Conservation (phyloP, 1,139 yeast genomes). For the Debaryomyces subglobosus region DNA sequence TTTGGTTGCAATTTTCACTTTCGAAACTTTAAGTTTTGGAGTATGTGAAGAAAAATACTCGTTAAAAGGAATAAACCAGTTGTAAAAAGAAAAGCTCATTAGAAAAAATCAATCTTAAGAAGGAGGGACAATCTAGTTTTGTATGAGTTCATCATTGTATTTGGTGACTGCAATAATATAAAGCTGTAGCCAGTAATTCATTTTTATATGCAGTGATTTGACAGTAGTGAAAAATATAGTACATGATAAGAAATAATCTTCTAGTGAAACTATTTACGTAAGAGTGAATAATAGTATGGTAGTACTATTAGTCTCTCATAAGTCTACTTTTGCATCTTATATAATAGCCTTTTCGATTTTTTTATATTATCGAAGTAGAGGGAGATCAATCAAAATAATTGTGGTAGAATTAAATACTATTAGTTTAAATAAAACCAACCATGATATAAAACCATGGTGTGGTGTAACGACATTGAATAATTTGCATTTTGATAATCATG, state of each 20-base stretch:
- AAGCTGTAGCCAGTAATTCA: background rate
- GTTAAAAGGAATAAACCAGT: background rate
- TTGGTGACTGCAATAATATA: no score
- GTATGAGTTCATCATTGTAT: no score
- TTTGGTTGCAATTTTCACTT: constrained; percentile 1
- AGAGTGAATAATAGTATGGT: constrained; percentile 3
- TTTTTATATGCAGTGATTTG: background rate
- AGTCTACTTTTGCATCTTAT: constrained; percentile 4
- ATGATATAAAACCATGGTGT: constrained; percentile 27
- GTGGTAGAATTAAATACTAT: constrained; percentile 5
- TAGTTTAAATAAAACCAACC: constrained; percentile 6
- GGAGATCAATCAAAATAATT: constrained; percentile 3
- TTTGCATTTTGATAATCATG: constrained; percentile 12
- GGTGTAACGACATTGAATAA: constrained; percentile 24
- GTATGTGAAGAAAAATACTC: background rate
- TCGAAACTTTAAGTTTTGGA: background rate
- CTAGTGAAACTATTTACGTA: background rate
- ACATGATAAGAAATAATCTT: background rate
- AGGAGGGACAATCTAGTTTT: no score
- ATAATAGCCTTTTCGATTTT: constrained; percentile 9
- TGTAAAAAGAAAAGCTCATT: background rate
- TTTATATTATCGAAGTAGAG: constrained; percentile 1
- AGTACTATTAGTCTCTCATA: constrained; percentile 3
- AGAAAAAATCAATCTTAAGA: no score
- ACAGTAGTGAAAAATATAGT: background rate